Base-by-base conservation (phyloP, 2,329 filamentous ascomycete genomes). In the Aschersonia sp. region DNA sequence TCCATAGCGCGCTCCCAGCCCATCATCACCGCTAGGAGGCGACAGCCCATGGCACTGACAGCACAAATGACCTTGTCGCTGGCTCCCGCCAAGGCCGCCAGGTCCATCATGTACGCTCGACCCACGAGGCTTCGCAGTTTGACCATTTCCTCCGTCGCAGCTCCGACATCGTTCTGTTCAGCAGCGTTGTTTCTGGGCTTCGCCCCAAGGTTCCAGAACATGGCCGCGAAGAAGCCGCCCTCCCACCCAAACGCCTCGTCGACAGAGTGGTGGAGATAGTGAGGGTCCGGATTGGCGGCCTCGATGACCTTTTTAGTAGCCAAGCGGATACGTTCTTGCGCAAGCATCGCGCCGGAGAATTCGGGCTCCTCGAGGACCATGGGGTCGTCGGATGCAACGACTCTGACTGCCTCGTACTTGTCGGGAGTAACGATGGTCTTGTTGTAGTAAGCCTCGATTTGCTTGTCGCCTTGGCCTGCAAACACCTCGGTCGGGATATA, bases 191-290 rank as follows among this genome's bases (percentile, higher is more conserved):
- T 65, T 52, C 59, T 64, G 63, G 68, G 57, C 62, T 70, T 49
- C 53, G 63, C 44, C 4, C 85, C 88, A 1, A 94, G 70, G 46
- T 80, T 83, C 78, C 84, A 89, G 64, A 94, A 94, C 65, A 92
- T 82, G 56, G 79, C 76, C 10, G 77, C 75, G 64, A 84, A 94
- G 69, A 94, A 94, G 1, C 88, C 88, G 20, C 88, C 87, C 61
- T 94, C 87, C 87, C 87, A 94, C 31, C 87, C 88, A 41, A 86
- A 80, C 1, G 81, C 77, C 59, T 89, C 82, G 50, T 89, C 85
- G 38, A 85, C 74, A 60, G 85, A 86, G 55, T 76, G 78, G 53
- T 74, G 73, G 59, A 84, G 77, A 5, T 74, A 67, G 9, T 67
- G 65, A 30, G 65, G 65, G 51, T 77, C 65, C 3, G 64, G 60